These are phyloP conservation scores for Pythium volutum DNA, from an alignment of 352 stramenopile genomes.

Conservation along the genomic window DNA sequence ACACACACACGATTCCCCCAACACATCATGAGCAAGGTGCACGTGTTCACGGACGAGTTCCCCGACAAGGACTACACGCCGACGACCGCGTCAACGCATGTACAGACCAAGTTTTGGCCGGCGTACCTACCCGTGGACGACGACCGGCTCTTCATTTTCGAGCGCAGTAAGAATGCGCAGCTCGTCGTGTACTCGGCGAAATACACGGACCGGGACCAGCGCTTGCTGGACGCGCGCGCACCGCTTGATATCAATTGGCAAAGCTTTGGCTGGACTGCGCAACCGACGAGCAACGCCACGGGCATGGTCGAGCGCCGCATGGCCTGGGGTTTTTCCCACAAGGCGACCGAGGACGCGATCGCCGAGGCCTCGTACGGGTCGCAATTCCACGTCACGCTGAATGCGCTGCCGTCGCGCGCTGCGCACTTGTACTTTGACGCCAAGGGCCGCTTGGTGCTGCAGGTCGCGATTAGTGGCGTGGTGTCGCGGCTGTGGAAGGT, in stretches of 20 bases:
- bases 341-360: constrained; percentile 19
- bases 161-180: constrained; percentile 81
- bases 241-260: constrained; percentile 82
- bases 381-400: constrained; percentile 61
- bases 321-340: constrained; percentile 72
- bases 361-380: constrained; percentile 25
- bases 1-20: not conserved
- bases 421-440: constrained; percentile 58
- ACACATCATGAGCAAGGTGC: constrained; percentile 20
- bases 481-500: constrained; percentile 68
- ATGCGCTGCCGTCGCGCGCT: constrained; percentile 52
- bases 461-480: constrained; percentile 45
- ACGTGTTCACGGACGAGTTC: constrained; percentile 69
- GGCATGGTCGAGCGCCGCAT: constrained; percentile 65
- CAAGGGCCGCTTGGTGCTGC: constrained; percentile 49
- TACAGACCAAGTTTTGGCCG: constrained; percentile 67
- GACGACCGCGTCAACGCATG: constrained; percentile 53
- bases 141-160: constrained; percentile 69
- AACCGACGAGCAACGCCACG: constrained; percentile 61
- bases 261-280: constrained; percentile 70
- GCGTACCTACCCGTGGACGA: constrained; percentile 55
- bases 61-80: constrained; percentile 64
- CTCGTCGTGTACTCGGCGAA: constrained; percentile 75
- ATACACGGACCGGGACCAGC: constrained; percentile 46
- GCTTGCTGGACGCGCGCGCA: constrained; percentile 53